A percentile compares a stretch with the other conserved stretches of the same genome.
Conservation (phyloP, 495 filamentous ascomycete genomes). For the Penicillium canescens region DNA sequence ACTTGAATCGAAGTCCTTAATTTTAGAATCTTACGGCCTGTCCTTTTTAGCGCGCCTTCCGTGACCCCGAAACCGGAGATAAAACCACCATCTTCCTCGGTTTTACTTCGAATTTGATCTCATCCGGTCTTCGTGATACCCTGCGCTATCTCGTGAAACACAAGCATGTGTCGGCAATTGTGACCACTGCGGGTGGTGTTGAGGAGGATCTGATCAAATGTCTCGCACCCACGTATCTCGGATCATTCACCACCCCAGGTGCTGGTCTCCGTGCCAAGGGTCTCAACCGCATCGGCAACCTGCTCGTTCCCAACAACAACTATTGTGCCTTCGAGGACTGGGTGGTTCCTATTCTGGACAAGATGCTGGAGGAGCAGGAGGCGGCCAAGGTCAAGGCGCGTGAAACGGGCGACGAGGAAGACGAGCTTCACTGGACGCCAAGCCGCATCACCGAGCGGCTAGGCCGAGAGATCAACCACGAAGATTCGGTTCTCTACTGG, state of each 20-base stretch:
- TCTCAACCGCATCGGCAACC: constrained; percentile 92
- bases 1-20: background rate
- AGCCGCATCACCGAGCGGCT: constrained; percentile 82
- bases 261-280: constrained; percentile 76
- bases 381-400: constrained; percentile 52
- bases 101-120: constrained; percentile 96
- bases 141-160: constrained; percentile 91
- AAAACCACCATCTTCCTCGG: constrained; percentile 93
- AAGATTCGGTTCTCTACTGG: constrained; percentile 90
- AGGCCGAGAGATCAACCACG: constrained; percentile 88
- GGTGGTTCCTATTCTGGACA: constrained; percentile 87
- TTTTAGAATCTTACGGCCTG: background rate
- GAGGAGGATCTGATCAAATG: constrained; percentile 99
- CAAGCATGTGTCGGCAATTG: constrained; percentile 84
- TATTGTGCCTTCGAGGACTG: constrained; percentile 98
- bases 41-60: constrained; percentile 63
- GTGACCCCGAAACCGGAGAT: constrained; percentile 68
- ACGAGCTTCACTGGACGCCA: constrained; percentile 85
- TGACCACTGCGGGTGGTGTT: constrained; percentile 94
- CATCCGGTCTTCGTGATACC: constrained; percentile 88
- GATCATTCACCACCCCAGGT: constrained; percentile 74
- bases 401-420: constrained; percentile 55
- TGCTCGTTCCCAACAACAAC: constrained; percentile 95
- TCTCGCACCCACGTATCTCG: constrained; percentile 88
- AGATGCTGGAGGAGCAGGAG: constrained; percentile 92